Percentiles rank a stretch among this genome's conserved stretches.
Conservation (phyloP, 2,329 filamentous ascomycete species). For the Plenodomus tracheiphilus region DNA sequence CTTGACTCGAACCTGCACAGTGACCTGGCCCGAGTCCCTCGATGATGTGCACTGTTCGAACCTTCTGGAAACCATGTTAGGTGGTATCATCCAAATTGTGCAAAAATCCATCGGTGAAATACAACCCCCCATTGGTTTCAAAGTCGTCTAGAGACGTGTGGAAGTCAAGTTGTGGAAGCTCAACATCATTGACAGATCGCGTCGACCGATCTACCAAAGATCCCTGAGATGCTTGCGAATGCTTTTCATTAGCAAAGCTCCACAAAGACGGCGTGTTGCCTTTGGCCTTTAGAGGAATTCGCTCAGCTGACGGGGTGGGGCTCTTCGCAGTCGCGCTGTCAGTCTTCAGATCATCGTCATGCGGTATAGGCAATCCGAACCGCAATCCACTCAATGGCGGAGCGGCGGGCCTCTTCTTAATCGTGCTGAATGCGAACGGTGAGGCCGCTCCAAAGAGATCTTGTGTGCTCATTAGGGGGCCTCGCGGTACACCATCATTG, state of each 20-base stretch:
- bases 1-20: background rate
- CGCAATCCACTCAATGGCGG: slow-evolving; percentile 25
- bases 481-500: slow-evolving; percentile 15
- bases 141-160: slow-evolving; percentile 27
- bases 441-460: slow-evolving; percentile 48
- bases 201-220: slow-evolving; percentile 9
- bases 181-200: slow-evolving; percentile 12
- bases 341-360: slow-evolving; percentile 7
- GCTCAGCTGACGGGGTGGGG: slow-evolving; percentile 22
- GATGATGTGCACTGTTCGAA: background rate
- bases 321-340: slow-evolving; percentile 19
- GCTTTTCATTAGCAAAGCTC: slow-evolving; percentile 24
- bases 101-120: slow-evolving; percentile 35
- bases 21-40: background rate
- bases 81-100: slow-evolving; percentile 23
- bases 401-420: slow-evolving; percentile 43
- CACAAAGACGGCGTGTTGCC: slow-evolving; percentile 19
- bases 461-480: slow-evolving; percentile 46
- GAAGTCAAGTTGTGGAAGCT: slow-evolving; percentile 26
- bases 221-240: slow-evolving; percentile 21
- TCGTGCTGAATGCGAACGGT: slow-evolving; percentile 46
- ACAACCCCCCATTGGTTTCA: slow-evolving; percentile 22
- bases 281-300: slow-evolving; percentile 34
- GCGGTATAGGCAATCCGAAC: slow-evolving; percentile 22
- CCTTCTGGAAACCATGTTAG: slow-evolving; percentile 3